Conservation (phyloP, 2,329 filamentous ascomycete species). For the Emergomyces orientalis region DNA sequence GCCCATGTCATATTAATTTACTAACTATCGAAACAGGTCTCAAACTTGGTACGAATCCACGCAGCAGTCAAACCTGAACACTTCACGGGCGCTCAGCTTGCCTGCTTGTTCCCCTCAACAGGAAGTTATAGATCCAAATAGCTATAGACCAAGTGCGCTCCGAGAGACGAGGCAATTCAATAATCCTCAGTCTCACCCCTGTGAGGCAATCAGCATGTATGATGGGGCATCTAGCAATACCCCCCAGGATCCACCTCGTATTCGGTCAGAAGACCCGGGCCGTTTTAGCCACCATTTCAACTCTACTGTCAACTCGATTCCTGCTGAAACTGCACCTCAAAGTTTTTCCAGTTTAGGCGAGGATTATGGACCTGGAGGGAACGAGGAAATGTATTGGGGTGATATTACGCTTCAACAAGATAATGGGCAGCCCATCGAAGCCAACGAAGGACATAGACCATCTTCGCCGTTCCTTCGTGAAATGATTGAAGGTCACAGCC, state of each 20-base stretch:
- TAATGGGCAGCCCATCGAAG: neutral
- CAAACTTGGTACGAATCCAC: constrained; percentile 28
- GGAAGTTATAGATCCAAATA: neutral
- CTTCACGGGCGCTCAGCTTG: neutral
- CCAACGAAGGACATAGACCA: neutral
- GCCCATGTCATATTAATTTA: constrained; percentile 31
- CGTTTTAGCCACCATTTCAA: neutral
- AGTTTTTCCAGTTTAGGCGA: neutral
- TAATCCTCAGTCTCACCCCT: neutral
- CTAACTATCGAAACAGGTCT: constrained; percentile 21
- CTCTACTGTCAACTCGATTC: neutral
- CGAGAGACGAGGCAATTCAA: neutral
- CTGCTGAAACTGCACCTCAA: neutral
- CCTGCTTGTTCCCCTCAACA: neutral
- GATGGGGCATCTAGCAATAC: neutral
- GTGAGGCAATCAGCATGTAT: neutral
- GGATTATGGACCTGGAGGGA: neutral
- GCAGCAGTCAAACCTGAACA: constrained; percentile 9
- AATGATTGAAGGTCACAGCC: neutral
- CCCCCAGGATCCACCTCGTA: neutral
- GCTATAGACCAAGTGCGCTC: neutral
- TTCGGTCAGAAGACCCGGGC: neutral
- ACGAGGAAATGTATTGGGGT: neutral
- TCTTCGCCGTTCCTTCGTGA: constrained; percentile 1
- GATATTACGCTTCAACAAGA: neutral